Percentiles rank a stretch among this genome's conserved stretches.
Conservation (phyloP, 2,329 filamentous ascomycete species). For the Aspergillus quadrilineatus region DNA sequence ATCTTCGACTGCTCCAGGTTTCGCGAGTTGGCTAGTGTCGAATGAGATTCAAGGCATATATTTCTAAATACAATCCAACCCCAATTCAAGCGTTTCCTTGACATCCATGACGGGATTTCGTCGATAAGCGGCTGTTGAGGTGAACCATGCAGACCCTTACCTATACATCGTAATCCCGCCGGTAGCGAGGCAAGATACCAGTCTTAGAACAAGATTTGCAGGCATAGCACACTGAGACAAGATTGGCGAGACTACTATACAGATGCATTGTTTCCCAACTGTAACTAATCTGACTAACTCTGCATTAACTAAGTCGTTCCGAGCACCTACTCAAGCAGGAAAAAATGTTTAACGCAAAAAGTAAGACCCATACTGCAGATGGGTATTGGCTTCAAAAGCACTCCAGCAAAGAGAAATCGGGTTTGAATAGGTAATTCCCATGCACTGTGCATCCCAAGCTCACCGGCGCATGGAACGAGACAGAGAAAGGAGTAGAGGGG, state of each 20-base stretch:
- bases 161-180: neutral
- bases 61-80: neutral
- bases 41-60: neutral
- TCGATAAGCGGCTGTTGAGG: neutral
- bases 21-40: neutral
- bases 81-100: neutral
- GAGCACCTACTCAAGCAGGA: conserved; percentile 12
- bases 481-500: conserved; percentile 19
- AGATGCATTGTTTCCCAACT: conserved; percentile 15
- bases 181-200: neutral
- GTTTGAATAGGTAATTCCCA: neutral
- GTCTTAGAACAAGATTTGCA: neutral
- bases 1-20: neutral
- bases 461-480: conserved; percentile 18
- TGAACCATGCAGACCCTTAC: neutral
- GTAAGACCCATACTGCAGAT: conserved; percentile 29
- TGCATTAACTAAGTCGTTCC: conserved; percentile 13
- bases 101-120: neutral
- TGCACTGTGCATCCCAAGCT: conserved; percentile 5
- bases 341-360: neutral
- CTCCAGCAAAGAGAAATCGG: conserved; percentile 15
- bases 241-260: conserved; percentile 7
- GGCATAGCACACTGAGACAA: neutral
- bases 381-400: conserved; percentile 27
- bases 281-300: conserved; percentile 10